Evolutionary conservation across 1,284 basidiomycete species (phyloP).

Genomic region (Abortiporus biennis): DNA sequence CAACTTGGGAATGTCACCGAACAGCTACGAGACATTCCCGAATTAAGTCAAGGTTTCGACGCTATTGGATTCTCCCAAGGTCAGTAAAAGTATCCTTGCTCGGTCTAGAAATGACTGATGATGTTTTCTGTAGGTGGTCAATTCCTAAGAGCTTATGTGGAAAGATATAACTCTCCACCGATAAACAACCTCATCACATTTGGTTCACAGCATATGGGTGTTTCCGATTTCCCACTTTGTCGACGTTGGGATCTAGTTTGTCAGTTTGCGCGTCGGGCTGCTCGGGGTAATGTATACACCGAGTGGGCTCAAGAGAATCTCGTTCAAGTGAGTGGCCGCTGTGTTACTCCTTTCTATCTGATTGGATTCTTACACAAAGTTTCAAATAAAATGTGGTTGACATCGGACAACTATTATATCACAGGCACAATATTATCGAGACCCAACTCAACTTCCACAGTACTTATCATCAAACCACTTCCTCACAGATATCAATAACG

Average conservation of each 20-base stretch:
- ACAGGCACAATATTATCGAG: conserved; percentile 92
- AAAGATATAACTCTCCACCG: conserved; percentile 76
- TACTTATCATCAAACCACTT: conserved; percentile 74
- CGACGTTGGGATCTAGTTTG: conserved; percentile 70
- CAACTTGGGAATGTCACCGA: conserved; percentile 65
- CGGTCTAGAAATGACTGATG: background rate
- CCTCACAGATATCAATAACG: conserved; percentile 74
- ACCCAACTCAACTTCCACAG: conserved; percentile 65
- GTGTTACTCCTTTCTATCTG: background rate
- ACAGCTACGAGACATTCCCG: conserved; percentile 63
- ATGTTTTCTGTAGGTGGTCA: conserved; percentile 53
- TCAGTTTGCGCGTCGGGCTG: conserved; percentile 66
- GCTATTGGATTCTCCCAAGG: conserved; percentile 93
- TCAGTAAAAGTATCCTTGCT: conserved; percentile 14
- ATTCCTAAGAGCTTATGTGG: conserved; percentile 86
- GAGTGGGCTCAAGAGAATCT: conserved; percentile 80
- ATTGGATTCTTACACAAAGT: background rate
- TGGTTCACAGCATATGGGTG: conserved; percentile 81
- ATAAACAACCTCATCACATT: conserved; percentile 88
- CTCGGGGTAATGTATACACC: conserved; percentile 74
- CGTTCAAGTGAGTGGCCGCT: conserved; percentile 52
- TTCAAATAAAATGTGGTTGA: background rate
- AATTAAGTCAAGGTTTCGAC: conserved; percentile 78
- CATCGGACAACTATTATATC: background rate
- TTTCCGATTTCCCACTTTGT: conserved; percentile 78